Evolutionary conservation across 148 eudicot genomes (phyloP), one percentile per base, ranked within the genome.

Genomic region (Nyssa sinensis): DNA sequence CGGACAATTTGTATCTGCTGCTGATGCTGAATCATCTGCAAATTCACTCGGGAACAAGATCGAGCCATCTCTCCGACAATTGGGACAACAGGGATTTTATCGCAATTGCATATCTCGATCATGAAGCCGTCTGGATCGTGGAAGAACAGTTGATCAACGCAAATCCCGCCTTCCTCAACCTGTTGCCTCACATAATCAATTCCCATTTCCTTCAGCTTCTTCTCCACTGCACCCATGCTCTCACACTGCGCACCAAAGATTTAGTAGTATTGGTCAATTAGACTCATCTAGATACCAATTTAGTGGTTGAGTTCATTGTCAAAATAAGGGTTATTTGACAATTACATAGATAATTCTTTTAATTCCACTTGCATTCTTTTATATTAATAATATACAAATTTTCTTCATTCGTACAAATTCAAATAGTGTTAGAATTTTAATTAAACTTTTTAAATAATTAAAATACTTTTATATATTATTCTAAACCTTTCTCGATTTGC

Each of bases 91-190:
- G 97, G 97, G 3, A 93, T 82, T 75, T 90, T 87, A 13, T 93
- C 93, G 44, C 97, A 90, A 67, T 93, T 86, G 84, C 97, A 93
- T 1, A 93, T 90, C 78, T 93, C 97, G 61, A 93, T 82, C 97
- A 93, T 93, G 91, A 93, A 93, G 7, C 93, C 96, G 31, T 93
- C 96, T 0, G 97, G 97, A 41, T 93, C 97, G 21, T 93, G 96
- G 85, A 93, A 93, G 82, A 93, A 93, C 59, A 93, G 83, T 12
- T 93, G 97, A 65, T 90, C 96, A n/a, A 93, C 91, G 33, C 79
- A 72, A 5, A 93, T 77, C 5, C 97, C 97, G 0, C 93, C 91
- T 84, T 93, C 97, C 61, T 93, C 96, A 0, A 93, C 97, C 44
- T 79, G 62, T 23, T 84, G 89, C 37, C 86, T 62, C 80, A 84